Conservation (phyloP, 1,284 basidiomycete genomes). For the Ceratobasidium sp. region DNA sequence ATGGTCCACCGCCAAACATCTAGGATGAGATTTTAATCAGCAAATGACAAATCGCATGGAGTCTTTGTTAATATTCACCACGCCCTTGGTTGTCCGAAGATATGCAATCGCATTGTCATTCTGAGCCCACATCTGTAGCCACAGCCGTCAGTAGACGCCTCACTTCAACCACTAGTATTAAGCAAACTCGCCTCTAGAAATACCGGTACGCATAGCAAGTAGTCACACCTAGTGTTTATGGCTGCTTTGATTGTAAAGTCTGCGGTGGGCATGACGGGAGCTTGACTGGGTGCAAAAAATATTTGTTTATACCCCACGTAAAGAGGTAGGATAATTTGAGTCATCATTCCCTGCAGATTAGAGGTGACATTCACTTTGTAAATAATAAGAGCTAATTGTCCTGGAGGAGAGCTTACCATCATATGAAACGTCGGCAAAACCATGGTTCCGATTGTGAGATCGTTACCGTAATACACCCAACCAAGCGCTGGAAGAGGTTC, state of each 20-base stretch:
- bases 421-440: slow-evolving; percentile 20
- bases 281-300: slow-evolving; percentile 35
- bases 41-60: background rate
- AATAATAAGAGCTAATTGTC: background rate
- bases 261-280: slow-evolving; percentile 36
- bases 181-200: slow-evolving; percentile 37
- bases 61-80: slow-evolving; percentile 32
- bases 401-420: background rate
- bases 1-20: slow-evolving; percentile 28
- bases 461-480: background rate
- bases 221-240: background rate
- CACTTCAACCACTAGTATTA: no score
- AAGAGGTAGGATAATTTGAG: background rate
- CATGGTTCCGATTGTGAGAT: background rate
- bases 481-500: background rate
- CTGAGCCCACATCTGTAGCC: slow-evolving; percentile 35
- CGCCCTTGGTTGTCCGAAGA: slow-evolving; percentile 24
- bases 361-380: background rate
- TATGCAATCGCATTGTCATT: slow-evolving; percentile 29
- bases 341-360: background rate
- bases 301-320: slow-evolving; percentile 14
- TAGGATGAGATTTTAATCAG: background rate
- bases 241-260: slow-evolving; percentile 31
- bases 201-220: slow-evolving; percentile 32
- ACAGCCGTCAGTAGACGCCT: background rate